Percentiles rank a stretch among this genome's conserved stretches.
Evolutionary conservation across 768 basidiomycete genomes (phyloP).

Genomic region (Naganishia kalamii): DNA sequence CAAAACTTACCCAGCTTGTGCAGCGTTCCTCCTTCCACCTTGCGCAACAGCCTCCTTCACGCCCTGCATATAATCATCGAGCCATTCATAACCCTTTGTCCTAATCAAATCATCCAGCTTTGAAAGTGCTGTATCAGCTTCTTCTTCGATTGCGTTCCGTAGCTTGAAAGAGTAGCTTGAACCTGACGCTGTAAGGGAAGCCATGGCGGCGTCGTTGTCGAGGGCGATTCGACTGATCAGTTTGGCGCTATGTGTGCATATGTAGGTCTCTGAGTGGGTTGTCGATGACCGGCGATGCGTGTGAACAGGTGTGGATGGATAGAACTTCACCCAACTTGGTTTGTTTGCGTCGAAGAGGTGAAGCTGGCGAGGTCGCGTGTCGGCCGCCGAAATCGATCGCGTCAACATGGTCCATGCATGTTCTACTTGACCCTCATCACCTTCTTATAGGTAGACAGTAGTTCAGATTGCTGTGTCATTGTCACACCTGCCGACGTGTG

Average conservation of each 20-base stretch:
- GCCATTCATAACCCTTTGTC: slow-evolving; percentile 41
- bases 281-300: too few species aligned
- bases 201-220: slow-evolving; percentile 6
- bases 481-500: too few species aligned
- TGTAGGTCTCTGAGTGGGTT: not conserved
- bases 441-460: too few species aligned
- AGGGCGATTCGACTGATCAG: not conserved
- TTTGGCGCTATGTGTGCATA: not conserved
- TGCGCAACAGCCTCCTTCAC: slow-evolving; percentile 27
- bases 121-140: slow-evolving; percentile 28
- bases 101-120: slow-evolving; percentile 36
- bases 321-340: slow-evolving; percentile 15
- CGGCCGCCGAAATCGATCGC: not conserved
- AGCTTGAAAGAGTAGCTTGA: slow-evolving; percentile 33
- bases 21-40: slow-evolving; percentile 12
- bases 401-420: slow-evolving; percentile 5
- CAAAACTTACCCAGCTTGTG: slow-evolving; percentile 9
- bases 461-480: too few species aligned
- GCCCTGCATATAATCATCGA: slow-evolving; percentile 40
- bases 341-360: not conserved
- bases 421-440: not conserved
- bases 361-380: not conserved
- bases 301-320: too few species aligned
- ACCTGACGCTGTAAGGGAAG: not conserved
- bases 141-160: slow-evolving; percentile 27